Evolutionary conservation across 106 monocot species (phyloP).

Genomic region (Dendrobium officinale): DNA sequence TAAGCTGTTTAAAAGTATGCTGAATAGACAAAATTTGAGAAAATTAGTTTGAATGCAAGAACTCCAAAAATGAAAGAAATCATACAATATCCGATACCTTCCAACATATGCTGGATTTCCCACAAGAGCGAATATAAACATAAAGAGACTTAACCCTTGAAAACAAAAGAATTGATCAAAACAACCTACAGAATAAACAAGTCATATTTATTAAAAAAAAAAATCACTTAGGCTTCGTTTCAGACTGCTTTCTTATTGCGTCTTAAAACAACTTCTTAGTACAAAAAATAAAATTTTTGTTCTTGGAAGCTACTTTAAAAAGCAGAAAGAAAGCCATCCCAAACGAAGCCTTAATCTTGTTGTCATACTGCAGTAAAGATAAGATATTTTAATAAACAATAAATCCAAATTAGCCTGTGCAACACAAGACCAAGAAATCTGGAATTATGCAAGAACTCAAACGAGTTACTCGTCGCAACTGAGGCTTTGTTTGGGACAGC

Average conservation of each 20-base stretch:
- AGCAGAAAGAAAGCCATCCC: too few relatives aligned
- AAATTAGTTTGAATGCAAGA: neutral
- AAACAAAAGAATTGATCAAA: slow-evolving; percentile 5
- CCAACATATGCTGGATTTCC: slow-evolving; percentile 87
- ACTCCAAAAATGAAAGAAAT: neutral
- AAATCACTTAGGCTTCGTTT: too few relatives aligned
- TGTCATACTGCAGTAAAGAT: neutral
- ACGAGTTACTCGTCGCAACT: too few relatives aligned
- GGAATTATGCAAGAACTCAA: too few relatives aligned
- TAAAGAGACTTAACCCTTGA: slow-evolving; percentile 75
- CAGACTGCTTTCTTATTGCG: too few relatives aligned
- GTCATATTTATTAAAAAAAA: neutral
- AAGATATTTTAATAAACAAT: neutral
- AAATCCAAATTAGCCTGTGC: neutral
- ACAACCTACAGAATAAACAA: neutral
- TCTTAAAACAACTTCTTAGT: too few relatives aligned
- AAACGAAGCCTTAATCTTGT: neutral
- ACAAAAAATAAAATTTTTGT: too few relatives aligned
- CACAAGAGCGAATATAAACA: slow-evolving; percentile 76
- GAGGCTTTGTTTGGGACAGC: too few relatives aligned
- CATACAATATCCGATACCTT: slow-evolving; percentile 38
- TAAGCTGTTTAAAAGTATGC: slow-evolving; percentile 72
- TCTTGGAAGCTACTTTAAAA: too few relatives aligned
- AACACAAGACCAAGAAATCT: too few relatives aligned
- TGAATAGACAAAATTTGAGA: slow-evolving; percentile 14